These are phyloP conservation scores for Chernovozyma sophiae-reginae DNA, from an alignment of 1,139 yeast genomes.

Conservation along the genomic window DNA sequence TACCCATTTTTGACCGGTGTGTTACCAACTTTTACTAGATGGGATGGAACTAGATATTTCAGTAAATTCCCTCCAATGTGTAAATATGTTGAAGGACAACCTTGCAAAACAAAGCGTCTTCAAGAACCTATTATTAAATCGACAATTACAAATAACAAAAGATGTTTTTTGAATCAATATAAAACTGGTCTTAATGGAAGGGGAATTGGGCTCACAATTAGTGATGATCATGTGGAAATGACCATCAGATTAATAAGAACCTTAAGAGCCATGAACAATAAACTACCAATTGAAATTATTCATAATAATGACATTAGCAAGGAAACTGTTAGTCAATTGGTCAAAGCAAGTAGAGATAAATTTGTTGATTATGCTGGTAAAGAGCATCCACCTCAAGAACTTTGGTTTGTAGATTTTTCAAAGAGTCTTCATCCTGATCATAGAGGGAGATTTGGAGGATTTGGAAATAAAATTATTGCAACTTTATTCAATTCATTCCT, in stretches of 20 bases:
- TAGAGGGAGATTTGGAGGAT: conserved; percentile 29
- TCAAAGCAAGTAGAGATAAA: conserved; percentile 22
- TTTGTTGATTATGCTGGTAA: conserved; percentile 10
- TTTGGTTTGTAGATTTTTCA: conserved; percentile 43
- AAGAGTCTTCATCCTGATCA: conserved; percentile 25
- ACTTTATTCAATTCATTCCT: conserved; percentile 47
- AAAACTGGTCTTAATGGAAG: conserved; percentile 24
- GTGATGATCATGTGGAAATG: conserved; percentile 26
- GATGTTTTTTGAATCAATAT: conserved; percentile 26
- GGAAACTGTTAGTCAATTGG: conserved; percentile 20
- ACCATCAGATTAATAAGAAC: conserved; percentile 26
- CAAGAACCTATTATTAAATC: conserved; percentile 11
- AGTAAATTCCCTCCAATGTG: conserved; percentile 11
- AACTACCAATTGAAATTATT: conserved; percentile 35
- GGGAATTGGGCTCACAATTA: conserved; percentile 38
- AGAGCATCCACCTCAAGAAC: conserved; percentile 32
- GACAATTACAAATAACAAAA: conserved; percentile 11
- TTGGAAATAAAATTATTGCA: conserved; percentile 49
- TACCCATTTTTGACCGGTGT: conserved; percentile 8
- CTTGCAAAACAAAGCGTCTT: background rate
- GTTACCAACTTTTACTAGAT: conserved; percentile 8
- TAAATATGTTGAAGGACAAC: conserved; percentile 15
- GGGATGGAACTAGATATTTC: conserved; percentile 8
- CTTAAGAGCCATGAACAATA: conserved; percentile 26
- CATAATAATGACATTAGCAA: conserved; percentile 14